Base-by-base conservation (phyloP, 176 grass and related monocot species). In the Eragrostis curvula region DNA sequence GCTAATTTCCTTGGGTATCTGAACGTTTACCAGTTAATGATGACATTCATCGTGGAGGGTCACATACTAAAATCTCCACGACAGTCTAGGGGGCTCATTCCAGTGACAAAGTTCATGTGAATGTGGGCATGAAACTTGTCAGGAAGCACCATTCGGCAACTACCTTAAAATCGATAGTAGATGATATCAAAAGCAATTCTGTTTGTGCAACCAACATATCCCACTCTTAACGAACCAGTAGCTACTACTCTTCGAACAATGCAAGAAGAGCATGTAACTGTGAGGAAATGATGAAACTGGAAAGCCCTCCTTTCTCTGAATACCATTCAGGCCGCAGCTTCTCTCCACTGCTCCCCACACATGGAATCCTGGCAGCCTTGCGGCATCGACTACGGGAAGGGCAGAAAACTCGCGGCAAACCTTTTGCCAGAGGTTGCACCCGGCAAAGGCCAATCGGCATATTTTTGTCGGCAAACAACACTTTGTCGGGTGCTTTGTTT, bases 351-450 rank as follows among this genome's bases (percentile, higher is more conserved):
- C 89, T 85, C 9, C 93, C 96, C 1, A 98, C 96, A 70, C 96
- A 98, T 98, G 90, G 82, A 96, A 98, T 40, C 96, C 90, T 7
- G 96, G 96, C 14, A 98, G 85, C 47, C 93, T 93, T 17, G 96
- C 96, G 8, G 96, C 81, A 78, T 92, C 96, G n/a, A n/a, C n/a
- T n/a, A n/a, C n/a, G n/a, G n/a, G n/a, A n/a, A n/a, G n/a, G n/a
- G n/a, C n/a, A n/a, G n/a, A n/a, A n/a, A n/a, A n/a, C n/a, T n/a
- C n/a, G n/a, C n/a, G n/a, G n/a, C n/a, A n/a, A n/a, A n/a, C n/a
- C n/a, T n/a, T n/a, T n/a, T n/a, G n/a, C n/a, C n/a, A n/a, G n/a
- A n/a, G n/a, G n/a, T n/a, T n/a, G n/a, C n/a, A n/a, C n/a, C n/a
- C n/a, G n/a, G n/a, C n/a, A n/a, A n/a, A n/a, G n/a, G n/a, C n/a